These are phyloP conservation scores for Hyparrhenia diplandra DNA, from an alignment of 176 grass and related monocot species.

Conservation along the genomic window DNA sequence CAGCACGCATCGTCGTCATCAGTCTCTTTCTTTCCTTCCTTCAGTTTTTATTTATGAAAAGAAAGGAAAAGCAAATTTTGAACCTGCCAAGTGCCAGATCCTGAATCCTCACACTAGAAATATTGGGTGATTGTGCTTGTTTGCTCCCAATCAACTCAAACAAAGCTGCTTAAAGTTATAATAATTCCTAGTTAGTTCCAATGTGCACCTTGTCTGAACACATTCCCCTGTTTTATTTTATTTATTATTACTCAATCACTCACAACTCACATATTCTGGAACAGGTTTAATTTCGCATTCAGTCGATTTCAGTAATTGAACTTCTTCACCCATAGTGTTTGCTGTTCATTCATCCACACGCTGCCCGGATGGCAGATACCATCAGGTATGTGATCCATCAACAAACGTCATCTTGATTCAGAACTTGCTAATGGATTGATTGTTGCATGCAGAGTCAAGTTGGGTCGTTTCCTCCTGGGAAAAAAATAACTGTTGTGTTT, in stretches of 20 bases:
- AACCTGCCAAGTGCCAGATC: neutral
- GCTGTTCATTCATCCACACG: neutral
- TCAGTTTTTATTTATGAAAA: neutral
- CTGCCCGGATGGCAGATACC: neutral
- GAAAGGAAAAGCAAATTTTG: neutral
- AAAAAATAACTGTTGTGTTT: slow-evolving; percentile 55
- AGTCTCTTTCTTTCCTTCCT: no score
- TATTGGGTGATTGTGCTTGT: neutral
- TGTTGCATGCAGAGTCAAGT: slow-evolving; percentile 19
- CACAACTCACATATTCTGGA: neutral
- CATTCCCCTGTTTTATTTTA: neutral
- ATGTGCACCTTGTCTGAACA: neutral
- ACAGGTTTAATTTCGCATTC: neutral
- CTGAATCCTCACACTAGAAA: neutral
- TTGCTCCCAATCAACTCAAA: neutral
- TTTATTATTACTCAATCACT: neutral
- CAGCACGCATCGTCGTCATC: neutral
- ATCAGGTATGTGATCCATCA: neutral
- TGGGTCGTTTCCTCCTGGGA: slow-evolving; percentile 15
- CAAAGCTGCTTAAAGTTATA: neutral
- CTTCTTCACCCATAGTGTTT: neutral
- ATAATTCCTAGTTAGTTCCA: neutral
- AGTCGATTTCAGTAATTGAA: neutral
- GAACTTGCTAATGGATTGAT: neutral
- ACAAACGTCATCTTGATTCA: neutral